Conservation (phyloP, 179 eudicot genomes). For the Corrigiola litoralis region DNA sequence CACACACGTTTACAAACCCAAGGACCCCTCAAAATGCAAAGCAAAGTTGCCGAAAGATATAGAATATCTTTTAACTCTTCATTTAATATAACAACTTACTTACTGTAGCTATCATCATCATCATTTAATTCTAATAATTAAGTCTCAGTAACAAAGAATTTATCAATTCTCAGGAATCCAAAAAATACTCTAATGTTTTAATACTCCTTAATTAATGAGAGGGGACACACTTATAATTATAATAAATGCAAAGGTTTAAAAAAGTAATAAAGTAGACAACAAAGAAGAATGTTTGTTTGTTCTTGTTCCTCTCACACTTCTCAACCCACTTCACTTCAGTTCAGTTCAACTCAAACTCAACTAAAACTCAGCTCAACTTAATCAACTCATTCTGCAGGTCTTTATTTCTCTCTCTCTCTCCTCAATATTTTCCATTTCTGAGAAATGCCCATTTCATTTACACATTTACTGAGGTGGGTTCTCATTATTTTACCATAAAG, state of each 20-base stretch:
- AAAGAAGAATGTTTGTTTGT: constrained; percentile 28
- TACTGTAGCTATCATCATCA: not conserved
- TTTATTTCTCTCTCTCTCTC: not conserved
- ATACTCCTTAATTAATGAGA: not conserved
- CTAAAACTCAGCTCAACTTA: too few relatives aligned
- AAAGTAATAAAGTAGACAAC: constrained; percentile 26
- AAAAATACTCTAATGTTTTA: not conserved
- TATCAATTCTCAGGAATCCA: too few relatives aligned
- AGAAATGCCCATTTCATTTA: not conserved
- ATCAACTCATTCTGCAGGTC: constrained; percentile 17
- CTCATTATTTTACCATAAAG: constrained; percentile 4
- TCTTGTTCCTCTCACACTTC: constrained; percentile 18
- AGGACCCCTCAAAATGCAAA: not conserved
- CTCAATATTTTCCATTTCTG: not conserved
- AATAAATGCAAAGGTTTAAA: not conserved
- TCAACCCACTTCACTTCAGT: not conserved
- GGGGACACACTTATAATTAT: too few relatives aligned
- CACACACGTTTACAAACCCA: constrained; percentile 21
- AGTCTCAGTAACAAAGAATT: too few relatives aligned
- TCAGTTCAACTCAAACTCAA: too few relatives aligned
- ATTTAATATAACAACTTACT: constrained; percentile 1
- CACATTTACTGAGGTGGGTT: constrained; percentile 12
- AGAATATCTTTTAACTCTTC: not conserved
- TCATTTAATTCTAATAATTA: too few relatives aligned
- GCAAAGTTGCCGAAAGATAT: constrained; percentile 16